Conservation (phyloP, 345 rosid species). For the Salix brachista region DNA sequence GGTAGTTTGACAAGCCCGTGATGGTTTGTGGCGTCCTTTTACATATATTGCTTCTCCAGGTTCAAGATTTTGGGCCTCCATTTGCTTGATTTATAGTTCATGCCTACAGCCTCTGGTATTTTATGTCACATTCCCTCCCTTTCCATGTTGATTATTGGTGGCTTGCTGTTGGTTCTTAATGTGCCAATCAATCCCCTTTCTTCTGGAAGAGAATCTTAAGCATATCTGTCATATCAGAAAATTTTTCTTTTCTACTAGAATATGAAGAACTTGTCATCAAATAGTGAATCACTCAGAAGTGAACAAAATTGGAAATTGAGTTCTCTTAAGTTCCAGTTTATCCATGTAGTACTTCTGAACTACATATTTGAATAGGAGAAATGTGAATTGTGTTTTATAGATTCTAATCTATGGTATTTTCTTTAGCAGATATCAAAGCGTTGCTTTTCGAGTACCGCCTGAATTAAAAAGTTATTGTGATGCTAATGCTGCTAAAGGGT, state of each 20-base stretch:
- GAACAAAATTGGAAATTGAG: neutral
- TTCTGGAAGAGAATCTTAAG: neutral
- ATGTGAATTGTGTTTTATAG: neutral
- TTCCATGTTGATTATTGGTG: conserved; percentile 1
- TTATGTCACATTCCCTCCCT: neutral
- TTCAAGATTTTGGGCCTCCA: neutral
- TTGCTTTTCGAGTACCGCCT: conserved; percentile 85
- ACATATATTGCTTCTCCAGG: no score
- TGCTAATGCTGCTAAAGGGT: conserved; percentile 47
- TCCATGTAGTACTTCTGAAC: neutral
- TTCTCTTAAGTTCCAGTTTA: neutral
- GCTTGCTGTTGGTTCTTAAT: neutral
- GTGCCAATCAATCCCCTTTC: neutral
- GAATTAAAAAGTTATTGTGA: conserved; percentile 57
- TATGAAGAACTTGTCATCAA: neutral
- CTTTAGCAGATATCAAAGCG: conserved; percentile 71
- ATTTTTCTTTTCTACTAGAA: neutral
- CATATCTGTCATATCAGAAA: neutral
- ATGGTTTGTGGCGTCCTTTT: neutral
- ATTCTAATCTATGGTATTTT: conserved; percentile 13
- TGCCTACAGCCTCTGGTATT: neutral
- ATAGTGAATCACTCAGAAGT: neutral
- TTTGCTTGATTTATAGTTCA: neutral
- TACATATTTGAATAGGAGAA: neutral
- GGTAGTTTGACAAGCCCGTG: neutral